phyloP scores from a whole-genome alignment of 768 basidiomycete genomes.

The Tricholoma bakamatsutake region DNA sequence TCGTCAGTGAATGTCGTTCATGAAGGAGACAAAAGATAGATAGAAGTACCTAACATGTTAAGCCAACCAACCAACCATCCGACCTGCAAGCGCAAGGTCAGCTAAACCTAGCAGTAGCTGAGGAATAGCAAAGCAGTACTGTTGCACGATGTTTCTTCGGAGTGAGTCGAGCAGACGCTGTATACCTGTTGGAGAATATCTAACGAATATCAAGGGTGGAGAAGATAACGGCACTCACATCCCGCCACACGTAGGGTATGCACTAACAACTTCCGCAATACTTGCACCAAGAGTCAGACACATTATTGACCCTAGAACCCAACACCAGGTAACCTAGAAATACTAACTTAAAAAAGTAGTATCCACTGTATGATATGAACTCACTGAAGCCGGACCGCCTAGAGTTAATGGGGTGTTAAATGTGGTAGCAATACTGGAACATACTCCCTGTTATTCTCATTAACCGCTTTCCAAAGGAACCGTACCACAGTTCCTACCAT shows the following conservation, averaged over 20 bases:
- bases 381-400: slow-evolving; percentile 65
- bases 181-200: slow-evolving; percentile 44
- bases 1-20: not conserved
- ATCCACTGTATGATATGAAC: slow-evolving; percentile 12
- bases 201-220: not conserved
- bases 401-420: slow-evolving; percentile 69
- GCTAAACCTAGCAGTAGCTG: not conserved
- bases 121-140: slow-evolving; percentile 27
- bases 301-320: slow-evolving; percentile 67
- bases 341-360: not conserved
- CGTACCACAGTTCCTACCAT: slow-evolving; percentile 39
- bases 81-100: slow-evolving; percentile 30
- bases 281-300: slow-evolving; percentile 69
- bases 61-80: slow-evolving; percentile 83
- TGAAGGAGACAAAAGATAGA: not conserved
- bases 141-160: slow-evolving; percentile 59
- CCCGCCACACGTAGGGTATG: slow-evolving; percentile 71
- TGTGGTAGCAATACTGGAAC: slow-evolving; percentile 72
- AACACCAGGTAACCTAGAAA: slow-evolving; percentile 59
- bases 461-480: not conserved
- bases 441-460: slow-evolving; percentile 44
- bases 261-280: slow-evolving; percentile 74
- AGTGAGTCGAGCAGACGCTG: slow-evolving; percentile 73
- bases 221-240: slow-evolving; percentile 33
- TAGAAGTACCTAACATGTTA: slow-evolving; percentile 59